Percentiles rank a stretch among this genome's conserved stretches.
phyloP scores from a whole-genome alignment of 2,329 filamentous ascomycete genomes.

The Fusarium devonianum region DNA sequence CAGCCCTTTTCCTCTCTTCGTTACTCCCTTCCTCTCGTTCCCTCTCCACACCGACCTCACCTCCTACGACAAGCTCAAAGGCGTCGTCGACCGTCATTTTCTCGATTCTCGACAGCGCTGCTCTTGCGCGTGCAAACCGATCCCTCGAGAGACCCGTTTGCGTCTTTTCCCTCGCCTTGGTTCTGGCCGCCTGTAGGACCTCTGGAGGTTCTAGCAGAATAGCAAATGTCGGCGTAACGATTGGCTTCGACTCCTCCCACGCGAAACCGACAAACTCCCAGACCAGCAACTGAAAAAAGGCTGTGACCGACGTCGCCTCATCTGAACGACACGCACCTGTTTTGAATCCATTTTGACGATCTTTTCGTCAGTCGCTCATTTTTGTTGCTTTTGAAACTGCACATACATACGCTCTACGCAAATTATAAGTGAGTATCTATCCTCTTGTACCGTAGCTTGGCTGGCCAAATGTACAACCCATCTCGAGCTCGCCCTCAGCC shows the following conservation, averaged over 20 bases:
- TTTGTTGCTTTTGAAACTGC: slow-evolving; percentile 43
- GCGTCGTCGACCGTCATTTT: slow-evolving; percentile 45
- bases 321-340: slow-evolving; percentile 41
- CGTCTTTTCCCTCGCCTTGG: slow-evolving; percentile 29
- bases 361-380: slow-evolving; percentile 59
- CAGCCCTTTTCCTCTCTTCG: slow-evolving; percentile 39
- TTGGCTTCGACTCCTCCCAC: slow-evolving; percentile 39
- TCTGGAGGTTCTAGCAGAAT: slow-evolving; percentile 43
- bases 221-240: slow-evolving; percentile 46
- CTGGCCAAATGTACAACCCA: too few species aligned
- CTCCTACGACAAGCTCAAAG: slow-evolving; percentile 44
- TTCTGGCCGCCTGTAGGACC: slow-evolving; percentile 41
- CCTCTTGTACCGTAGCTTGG: background rate
- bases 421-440: slow-evolving; percentile 31
- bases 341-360: slow-evolving; percentile 49
- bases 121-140: slow-evolving; percentile 36
- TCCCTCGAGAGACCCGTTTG: slow-evolving; percentile 33
- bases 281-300: slow-evolving; percentile 23
- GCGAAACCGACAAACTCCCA: slow-evolving; percentile 25
- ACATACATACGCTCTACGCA: slow-evolving; percentile 43
- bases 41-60: slow-evolving; percentile 42
- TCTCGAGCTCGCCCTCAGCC: too few species aligned
- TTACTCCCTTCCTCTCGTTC: slow-evolving; percentile 37
- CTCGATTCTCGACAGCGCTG: slow-evolving; percentile 46
- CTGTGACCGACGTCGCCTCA: slow-evolving; percentile 34